These are phyloP conservation scores for Geum urbanum DNA, from an alignment of 306 rosid genomes.

Conservation along the genomic window DNA sequence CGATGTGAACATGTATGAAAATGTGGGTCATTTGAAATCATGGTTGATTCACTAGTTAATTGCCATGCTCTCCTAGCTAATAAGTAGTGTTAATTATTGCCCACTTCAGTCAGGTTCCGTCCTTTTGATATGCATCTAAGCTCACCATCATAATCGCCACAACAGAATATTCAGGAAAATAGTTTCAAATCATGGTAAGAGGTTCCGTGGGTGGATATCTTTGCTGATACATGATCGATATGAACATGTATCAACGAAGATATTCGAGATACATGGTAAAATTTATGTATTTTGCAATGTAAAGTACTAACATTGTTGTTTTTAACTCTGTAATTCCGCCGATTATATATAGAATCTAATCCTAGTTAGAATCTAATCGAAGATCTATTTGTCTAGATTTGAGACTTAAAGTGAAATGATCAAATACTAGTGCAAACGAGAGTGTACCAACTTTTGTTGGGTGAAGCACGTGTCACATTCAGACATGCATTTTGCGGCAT, in stretches of 20 bases:
- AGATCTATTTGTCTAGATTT: conserved; percentile 4
- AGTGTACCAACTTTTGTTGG: conserved; percentile 37
- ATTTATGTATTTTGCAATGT: too few relatives aligned
- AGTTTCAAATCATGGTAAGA: too few relatives aligned
- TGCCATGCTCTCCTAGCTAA: conserved; percentile 38
- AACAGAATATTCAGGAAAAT: too few relatives aligned
- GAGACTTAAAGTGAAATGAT: conserved; percentile 31
- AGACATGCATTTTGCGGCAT: conserved; percentile 39
- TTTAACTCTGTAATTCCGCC: too few relatives aligned
- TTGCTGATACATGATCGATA: too few relatives aligned
- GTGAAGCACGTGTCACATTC: conserved; percentile 28
- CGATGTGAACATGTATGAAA: conserved; percentile 36
- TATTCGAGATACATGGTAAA: too few relatives aligned
- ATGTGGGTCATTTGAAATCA: conserved; percentile 34
- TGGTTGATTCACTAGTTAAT: conserved; percentile 36
- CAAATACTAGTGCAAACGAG: conserved; percentile 19
- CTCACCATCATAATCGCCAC: conserved; percentile 16
- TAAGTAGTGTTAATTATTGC: conserved; percentile 36
- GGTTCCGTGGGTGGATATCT: too few relatives aligned
- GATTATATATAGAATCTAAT: too few relatives aligned
- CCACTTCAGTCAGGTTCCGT: conserved; percentile 29
- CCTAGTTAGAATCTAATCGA: not conserved
- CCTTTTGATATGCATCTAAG: conserved; percentile 24
- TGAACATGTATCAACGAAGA: too few relatives aligned
- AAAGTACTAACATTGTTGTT: too few relatives aligned